Conservation (phyloP, 192 early-diverging fungal species). For the Phycomyces nitens region DNA sequence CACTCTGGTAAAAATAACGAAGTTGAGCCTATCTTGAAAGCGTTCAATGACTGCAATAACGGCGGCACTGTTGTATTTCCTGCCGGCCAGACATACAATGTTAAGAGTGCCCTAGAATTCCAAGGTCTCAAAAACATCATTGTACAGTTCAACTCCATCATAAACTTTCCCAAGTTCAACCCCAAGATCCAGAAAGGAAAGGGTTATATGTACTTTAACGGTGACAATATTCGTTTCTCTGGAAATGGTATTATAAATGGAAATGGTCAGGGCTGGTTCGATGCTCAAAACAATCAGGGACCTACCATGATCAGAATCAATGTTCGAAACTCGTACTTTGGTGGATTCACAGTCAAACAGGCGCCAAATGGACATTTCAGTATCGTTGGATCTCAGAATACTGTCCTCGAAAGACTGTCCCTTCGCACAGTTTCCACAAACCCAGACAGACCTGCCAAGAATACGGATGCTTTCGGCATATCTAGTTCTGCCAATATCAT, state of each 20-base stretch:
- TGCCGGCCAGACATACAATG: constrained; percentile 5
- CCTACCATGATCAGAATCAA: constrained; percentile 11
- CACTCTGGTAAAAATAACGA: constrained; percentile 10
- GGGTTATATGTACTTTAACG: constrained; percentile 15
- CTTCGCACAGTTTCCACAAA: constrained; percentile 19
- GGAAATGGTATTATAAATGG: constrained; percentile 19
- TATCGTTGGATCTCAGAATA: constrained; percentile 4
- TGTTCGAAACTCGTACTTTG: constrained; percentile 16
- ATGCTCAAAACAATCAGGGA: constrained; percentile 15
- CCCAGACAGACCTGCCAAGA: constrained; percentile 28
- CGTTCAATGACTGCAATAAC: constrained; percentile 14
- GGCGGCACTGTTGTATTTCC: constrained; percentile 24
- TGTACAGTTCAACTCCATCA: constrained; percentile 12
- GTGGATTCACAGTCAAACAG: constrained; percentile 16
- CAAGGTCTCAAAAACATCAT: constrained; percentile 2
- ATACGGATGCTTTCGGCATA: constrained; percentile 45
- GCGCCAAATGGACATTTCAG: constrained; percentile 22
- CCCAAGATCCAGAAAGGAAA: constrained; percentile 1
- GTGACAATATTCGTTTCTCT: constrained; percentile 11
- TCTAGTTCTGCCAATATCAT: constrained; percentile 28
- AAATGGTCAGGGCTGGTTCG: constrained; percentile 22
- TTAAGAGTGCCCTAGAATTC: constrained; percentile 5
- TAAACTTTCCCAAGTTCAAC: constrained; percentile 10
- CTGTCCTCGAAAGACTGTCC: constrained; percentile 7
- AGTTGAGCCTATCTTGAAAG: constrained; percentile 1